Evolutionary conservation across 805 yeast genomes (phyloP).

Genomic region (Metschnikowia aberdeeniae): DNA sequence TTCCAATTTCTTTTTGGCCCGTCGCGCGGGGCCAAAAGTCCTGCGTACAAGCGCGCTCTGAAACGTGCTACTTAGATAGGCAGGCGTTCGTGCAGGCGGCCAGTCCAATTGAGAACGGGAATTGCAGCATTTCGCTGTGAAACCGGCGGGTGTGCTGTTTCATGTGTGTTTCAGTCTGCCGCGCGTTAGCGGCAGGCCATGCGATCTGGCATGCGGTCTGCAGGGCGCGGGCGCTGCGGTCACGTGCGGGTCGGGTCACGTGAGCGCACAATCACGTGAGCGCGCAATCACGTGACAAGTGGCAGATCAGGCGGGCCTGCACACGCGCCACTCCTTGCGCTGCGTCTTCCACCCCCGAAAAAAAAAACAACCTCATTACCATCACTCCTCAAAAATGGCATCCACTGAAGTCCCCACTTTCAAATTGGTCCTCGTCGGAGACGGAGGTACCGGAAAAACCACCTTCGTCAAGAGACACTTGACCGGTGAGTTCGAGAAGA

Average conservation of each 20-base stretch:
- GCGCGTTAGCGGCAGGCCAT: too few species aligned
- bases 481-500: conserved; percentile 99
- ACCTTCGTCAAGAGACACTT: conserved; percentile 99
- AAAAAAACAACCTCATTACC: not conserved
- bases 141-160: too few species aligned
- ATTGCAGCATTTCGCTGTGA: too few species aligned
- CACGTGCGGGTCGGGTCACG: too few species aligned
- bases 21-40: not conserved
- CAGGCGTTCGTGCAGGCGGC: too few species aligned
- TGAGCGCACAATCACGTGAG: too few species aligned
- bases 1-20: not conserved
- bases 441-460: conserved; percentile 99
- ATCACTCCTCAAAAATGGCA: conserved; percentile 42
- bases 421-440: conserved; percentile 98
- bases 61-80: too few species aligned
- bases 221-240: too few species aligned
- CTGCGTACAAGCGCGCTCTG: not conserved
- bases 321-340: conserved; percentile 1
- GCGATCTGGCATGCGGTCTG: too few species aligned
- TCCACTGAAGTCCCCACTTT: conserved; percentile 84
- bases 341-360: conserved; percentile 6
- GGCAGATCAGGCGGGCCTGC: not conserved
- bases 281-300: too few species aligned
- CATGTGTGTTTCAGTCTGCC: too few species aligned
- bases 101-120: too few species aligned